Base-by-base conservation (phyloP, 73 alveolate genomes). In the Effrenium voratum region DNA sequence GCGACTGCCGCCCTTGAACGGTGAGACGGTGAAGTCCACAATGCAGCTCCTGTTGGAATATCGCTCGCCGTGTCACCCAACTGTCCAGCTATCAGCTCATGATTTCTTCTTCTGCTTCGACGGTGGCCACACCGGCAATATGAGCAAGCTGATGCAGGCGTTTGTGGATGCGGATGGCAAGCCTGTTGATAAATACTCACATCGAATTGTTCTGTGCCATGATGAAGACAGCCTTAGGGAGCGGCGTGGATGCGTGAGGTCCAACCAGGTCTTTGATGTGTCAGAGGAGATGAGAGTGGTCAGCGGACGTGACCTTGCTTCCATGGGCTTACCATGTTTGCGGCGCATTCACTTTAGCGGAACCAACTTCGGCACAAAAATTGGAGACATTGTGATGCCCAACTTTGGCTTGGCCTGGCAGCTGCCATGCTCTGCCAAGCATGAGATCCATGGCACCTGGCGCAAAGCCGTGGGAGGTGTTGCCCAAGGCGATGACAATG, bases 341-440 rank as follows among this genome's bases (percentile, higher is more conserved):
- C 26, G 26, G 19, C 86, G 86, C 40, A 41, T 22, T 43, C 59
- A 2, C 57, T 75, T 2, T 57, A 75, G 41, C 2, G 86, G 86
- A 36, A 41, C 59, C 52, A 75, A 41, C 86, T 38, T 75, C 24
- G 86, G 86, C 40, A 75, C 38, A 52, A 75, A 75, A 57, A 75
- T 75, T 40, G 86, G 86, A 52, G 86, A 52, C 63, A 52, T 52
- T 63, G 26, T 63, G 76, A 36, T 63, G 40, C 76, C 32, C 26
- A 8, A 63, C 76, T 5, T 15, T 63, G 76, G 26, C 8, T 8
- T 8, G 19, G 26, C 19, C 10, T 26, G 26, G 40, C 36, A 15
- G 26, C 26, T 63, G 40, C 36, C 76, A 26, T 15, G 40, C 40
- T 36, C 8, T 8, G 63, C 8, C 8, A 52, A 52, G 63, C 63